Conservation (phyloP, 805 yeast species). For the Komagataella kurtzmanii region DNA sequence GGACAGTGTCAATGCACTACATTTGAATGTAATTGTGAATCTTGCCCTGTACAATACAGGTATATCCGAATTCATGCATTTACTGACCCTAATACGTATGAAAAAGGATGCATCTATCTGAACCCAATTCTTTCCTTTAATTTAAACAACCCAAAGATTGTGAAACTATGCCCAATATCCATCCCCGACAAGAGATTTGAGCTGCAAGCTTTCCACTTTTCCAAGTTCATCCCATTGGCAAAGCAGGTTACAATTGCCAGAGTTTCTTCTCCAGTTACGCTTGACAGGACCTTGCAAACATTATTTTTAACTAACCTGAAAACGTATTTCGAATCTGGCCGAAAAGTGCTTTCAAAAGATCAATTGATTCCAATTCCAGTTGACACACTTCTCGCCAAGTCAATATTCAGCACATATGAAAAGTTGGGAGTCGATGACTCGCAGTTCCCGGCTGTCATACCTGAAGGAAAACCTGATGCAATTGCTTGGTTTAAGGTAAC, state of each 20-base stretch:
- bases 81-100: slow-evolving; percentile 45
- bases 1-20: slow-evolving; percentile 7
- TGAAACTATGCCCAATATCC: slow-evolving; percentile 6
- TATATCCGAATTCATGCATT: slow-evolving; percentile 39
- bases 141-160: slow-evolving; percentile 22
- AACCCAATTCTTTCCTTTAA: slow-evolving; percentile 53
- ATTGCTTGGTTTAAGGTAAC: slow-evolving; percentile 79
- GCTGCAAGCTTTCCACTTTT: slow-evolving; percentile 9
- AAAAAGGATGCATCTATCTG: slow-evolving; percentile 27
- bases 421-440: slow-evolving; percentile 4
- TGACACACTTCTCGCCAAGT: slow-evolving; percentile 52
- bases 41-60: slow-evolving; percentile 4
- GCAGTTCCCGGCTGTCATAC: slow-evolving; percentile 25
- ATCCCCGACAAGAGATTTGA: slow-evolving; percentile 2
- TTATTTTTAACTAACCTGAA: slow-evolving; percentile 49
- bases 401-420: slow-evolving; percentile 29
- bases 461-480: slow-evolving; percentile 51
- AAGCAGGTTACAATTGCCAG: slow-evolving; percentile 52
- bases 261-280: slow-evolving; percentile 54
- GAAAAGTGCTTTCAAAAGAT: slow-evolving; percentile 45
- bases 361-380: slow-evolving; percentile 71
- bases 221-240: slow-evolving; percentile 30
- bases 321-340: slow-evolving; percentile 39
- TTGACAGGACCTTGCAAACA: slow-evolving; percentile 49
- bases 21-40: background rate